A percentile compares a stretch with the other conserved stretches of the same genome.
These are phyloP conservation scores for Begonia loranthoides DNA, from an alignment of 306 rosid species.

Conservation along the genomic window DNA sequence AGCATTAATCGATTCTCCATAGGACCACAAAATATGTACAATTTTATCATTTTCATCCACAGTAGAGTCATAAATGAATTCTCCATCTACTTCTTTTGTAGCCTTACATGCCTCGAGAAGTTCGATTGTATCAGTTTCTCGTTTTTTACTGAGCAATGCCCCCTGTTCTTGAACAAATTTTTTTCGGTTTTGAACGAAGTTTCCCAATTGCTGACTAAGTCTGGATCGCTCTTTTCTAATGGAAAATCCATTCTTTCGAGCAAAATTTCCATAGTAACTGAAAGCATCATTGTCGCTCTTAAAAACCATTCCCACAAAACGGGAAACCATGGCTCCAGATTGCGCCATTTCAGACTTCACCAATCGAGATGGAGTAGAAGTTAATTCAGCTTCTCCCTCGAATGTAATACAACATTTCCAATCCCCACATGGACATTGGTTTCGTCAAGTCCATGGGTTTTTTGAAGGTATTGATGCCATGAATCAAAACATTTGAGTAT, in stretches of 20 bases:
- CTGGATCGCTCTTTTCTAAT: constrained; percentile 86
- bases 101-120: constrained; percentile 89
- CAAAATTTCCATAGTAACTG: constrained; percentile 74
- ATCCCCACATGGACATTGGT: constrained; percentile 98
- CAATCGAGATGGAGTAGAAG: constrained; percentile 38
- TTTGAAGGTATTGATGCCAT: constrained; percentile 54
- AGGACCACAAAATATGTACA: constrained; percentile 80
- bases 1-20: constrained; percentile 51
- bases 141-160: constrained; percentile 67
- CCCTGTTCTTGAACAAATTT: constrained; percentile 77
- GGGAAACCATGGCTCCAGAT: constrained; percentile 60
- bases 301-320: constrained; percentile 92
- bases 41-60: constrained; percentile 70
- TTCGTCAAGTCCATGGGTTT: constrained; percentile 76
- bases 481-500: neutral
- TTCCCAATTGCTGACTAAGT: constrained; percentile 89
- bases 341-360: constrained; percentile 29
- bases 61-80: constrained; percentile 66
- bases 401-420: constrained; percentile 79
- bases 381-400: constrained; percentile 60
- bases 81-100: constrained; percentile 52
- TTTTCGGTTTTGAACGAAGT: constrained; percentile 85
- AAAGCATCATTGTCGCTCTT: constrained; percentile 89
- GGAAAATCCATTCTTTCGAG: constrained; percentile 82
- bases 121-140: constrained; percentile 71